Evolutionary conservation across 345 rosid species (phyloP).

Genomic region (Arabidopsis thaliana): DNA sequence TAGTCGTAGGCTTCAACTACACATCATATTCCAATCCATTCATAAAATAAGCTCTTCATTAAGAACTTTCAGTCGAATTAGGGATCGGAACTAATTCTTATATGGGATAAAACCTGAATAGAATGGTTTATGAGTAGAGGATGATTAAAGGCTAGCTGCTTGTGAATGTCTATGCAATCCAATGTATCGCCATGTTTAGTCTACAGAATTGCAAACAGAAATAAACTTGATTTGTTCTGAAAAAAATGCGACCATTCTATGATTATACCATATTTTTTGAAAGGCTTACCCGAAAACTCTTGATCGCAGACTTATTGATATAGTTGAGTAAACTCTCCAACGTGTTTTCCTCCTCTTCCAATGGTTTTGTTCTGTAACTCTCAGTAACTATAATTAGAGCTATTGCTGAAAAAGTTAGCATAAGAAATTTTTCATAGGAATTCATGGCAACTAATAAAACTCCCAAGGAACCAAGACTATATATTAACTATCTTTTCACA

Average conservation of each 20-base stretch:
- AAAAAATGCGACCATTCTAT: too few species aligned
- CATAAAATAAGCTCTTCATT: background rate
- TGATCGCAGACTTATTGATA: constrained; percentile 45
- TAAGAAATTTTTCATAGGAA: too few species aligned
- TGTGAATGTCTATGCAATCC: background rate
- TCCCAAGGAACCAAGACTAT: too few species aligned
- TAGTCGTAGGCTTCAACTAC: constrained; percentile 16
- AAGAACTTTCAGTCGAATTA: too few species aligned
- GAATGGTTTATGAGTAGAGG: background rate
- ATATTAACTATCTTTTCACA: too few species aligned
- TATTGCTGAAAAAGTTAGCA: too few species aligned
- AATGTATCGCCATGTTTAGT: background rate
- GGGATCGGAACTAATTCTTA: too few species aligned
- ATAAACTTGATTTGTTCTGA: too few species aligned
- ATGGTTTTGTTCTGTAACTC: too few species aligned
- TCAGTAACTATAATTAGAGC: too few species aligned
- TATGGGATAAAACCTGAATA: constrained; percentile 27
- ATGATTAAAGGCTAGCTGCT: background rate
- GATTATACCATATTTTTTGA: too few species aligned
- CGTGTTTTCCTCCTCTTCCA: constrained; percentile 31
- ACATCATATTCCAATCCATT: background rate
- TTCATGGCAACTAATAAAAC: too few species aligned
- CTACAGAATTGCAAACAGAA: background rate
- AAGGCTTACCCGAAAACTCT: constrained; percentile 33
- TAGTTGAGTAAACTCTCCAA: constrained; percentile 36